Evolutionary conservation across 2,329 filamentous ascomycete genomes (phyloP), one percentile per base, ranked within the genome.

Genomic region (Ophiobolus disseminans): DNA sequence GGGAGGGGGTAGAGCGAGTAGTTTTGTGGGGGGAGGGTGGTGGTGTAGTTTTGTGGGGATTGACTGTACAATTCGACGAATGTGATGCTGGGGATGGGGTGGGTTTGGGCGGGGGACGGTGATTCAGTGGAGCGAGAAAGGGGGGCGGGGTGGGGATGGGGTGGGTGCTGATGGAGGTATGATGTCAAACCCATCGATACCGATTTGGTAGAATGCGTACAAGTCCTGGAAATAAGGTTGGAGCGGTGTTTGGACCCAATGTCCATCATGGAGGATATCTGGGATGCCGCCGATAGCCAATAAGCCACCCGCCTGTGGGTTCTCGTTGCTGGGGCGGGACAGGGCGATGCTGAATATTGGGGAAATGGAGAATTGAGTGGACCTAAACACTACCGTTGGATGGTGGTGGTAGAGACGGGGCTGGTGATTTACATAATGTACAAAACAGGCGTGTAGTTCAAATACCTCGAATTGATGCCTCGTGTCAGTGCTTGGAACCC

Each of bases 231-330:
- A 5, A 11, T 61, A 25, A 4, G 60, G 57, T 5, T 47, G 38
- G 20, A 68, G 61, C 26, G 53, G 46, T 1, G 60, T 58, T 25
- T 50, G 48, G 21, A 58, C 55, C 21, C 60, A 69, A 35, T 39
- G 14, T 7, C 40, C 26, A 16, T 61, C 45, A 35, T 55, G 46
- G 1, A 43, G 20, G 4, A 66, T 42, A 32, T 55, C 31, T 0
- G 64, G 64, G 34, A 68, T 60, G 25, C 67, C 65, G 36, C 67
- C 66, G 26, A 70, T 58, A n/a, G 67, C 67, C 4, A 70, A 55
- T n/a, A 63, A 37, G 39, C 67, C 66, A 36, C 66, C 65, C 10
- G 40, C 39, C 4, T 21, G 32, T 6, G 60, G 56, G 10, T 35
- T 36, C 1, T 9, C 9, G 5, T 21, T n/a, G 0, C 55, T 55